A percentile compares a stretch with the other conserved stretches of the same genome.
These are phyloP conservation scores for Labyrinthula sp. DNA, from an alignment of 352 stramenopile genomes.

Conservation along the genomic window DNA sequence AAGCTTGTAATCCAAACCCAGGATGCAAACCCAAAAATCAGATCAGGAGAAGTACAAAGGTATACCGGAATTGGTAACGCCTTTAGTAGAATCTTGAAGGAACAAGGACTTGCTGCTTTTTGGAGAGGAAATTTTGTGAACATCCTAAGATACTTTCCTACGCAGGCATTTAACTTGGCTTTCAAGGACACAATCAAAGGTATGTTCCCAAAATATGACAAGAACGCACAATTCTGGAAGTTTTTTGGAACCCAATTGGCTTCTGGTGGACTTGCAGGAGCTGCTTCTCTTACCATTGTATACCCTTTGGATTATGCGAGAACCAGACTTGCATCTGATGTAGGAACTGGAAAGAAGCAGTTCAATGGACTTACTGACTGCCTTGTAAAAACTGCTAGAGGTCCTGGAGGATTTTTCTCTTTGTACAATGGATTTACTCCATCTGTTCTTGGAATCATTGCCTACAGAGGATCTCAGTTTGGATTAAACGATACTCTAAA, in stretches of 20 bases:
- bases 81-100: conserved; percentile 52
- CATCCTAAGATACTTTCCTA: conserved; percentile 64
- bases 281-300: conserved; percentile 78
- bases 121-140: conserved; percentile 67
- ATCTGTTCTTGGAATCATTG: conserved; percentile 90
- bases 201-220: conserved; percentile 55
- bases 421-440: conserved; percentile 98
- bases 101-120: conserved; percentile 58
- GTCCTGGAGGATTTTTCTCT: conserved; percentile 47
- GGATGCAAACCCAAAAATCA: conserved; percentile 67
- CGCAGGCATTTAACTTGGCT: conserved; percentile 68
- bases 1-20: conserved; percentile 64
- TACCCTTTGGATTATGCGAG: conserved; percentile 71
- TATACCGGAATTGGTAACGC: conserved; percentile 64
- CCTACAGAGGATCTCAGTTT: conserved; percentile 94
- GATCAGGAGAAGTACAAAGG: conserved; percentile 51
- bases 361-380: conserved; percentile 93
- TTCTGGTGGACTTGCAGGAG: conserved; percentile 82
- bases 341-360: conserved; percentile 82
- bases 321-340: conserved; percentile 92
- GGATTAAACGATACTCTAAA: conserved; percentile 88
- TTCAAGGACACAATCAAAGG: conserved; percentile 69
- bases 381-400: conserved; percentile 66
- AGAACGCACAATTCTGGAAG: conserved; percentile 86
- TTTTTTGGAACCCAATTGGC: conserved; percentile 96